Evolutionary conservation across 106 monocot genomes (phyloP), one percentile per base, ranked within the genome.

Genomic region (Dendrobium huoshanense): DNA sequence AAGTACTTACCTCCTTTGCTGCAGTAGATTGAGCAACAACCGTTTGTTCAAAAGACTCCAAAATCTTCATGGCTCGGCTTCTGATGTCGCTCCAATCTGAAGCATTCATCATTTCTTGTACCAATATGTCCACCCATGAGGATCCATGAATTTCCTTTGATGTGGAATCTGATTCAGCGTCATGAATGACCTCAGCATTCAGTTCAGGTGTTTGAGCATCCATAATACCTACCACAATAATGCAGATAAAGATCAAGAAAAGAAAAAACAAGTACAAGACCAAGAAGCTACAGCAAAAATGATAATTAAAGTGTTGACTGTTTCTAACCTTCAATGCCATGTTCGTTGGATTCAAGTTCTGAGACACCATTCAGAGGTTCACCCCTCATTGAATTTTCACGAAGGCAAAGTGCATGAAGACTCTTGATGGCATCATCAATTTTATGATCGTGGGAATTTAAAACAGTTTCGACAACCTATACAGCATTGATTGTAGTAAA

Each of bases 391-490:
- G 85, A 83, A 80, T 41, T 80, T 80, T 91, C 85, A 47, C 86
- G 72, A 29, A 94, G 87, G 81, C 87, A 89, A 64, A 94, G 89
- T 42, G 86, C 84, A 77, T 85, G 78, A 55, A 91, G 91, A 85
- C 85, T 91, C 77, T 86, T 89, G 41, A 94, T 94, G 51, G 94
- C 94, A 82, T 94, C 91, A 82, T 91, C 91, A 79, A 94, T 88
- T 40, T 88, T 88, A 74, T 88, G 24, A 51, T 89, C 83, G 72
- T 91, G 94, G 43, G 85, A 59, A 43, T 94, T 87, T 45, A 91
- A 55, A 83, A 89, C 75, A 56, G 79, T 79, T 85, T 94, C 94
- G 7, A 94, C 78, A 82, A 94, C 89, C 91, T 94, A 78, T n/a
- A 44, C 24, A 42, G 2, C 7, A 48, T 49, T 54, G 37, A 44